Base-by-base conservation (phyloP, 805 yeast genomes). In the Schizosaccharomyces japonicus region DNA sequence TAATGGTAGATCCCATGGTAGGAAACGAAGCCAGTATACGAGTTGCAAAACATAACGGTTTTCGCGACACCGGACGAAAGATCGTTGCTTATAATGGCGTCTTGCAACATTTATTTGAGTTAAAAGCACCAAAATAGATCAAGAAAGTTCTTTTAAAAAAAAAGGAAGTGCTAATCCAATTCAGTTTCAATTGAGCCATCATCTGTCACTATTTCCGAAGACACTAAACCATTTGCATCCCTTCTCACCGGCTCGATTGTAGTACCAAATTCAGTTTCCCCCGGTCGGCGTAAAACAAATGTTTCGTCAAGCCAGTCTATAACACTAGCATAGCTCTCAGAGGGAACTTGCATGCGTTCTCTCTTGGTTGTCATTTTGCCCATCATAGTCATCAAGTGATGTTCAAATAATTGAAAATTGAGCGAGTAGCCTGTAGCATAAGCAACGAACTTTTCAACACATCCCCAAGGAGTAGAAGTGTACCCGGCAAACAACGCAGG, bases 371-470 rank as follows among this genome's bases (percentile, higher is more conserved):
- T 49, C 47, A 52, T 63, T 5, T 49, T 47, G 15, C 33, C 80
- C 52, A 84, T 61, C 96, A 90, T 87, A 59, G 90, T 80, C 8
- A 80, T 72, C 48, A 90, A 59, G 61, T 87, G 96, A 57, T 87
- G 95, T 59, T 83, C 94, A 3, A 76, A 68, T 33, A 87, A 66
- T 57, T 85, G 73, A 58, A 73, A 87, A 1, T 93, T 95, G 49
- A 84, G 64, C 0, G 95, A 95, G 57, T 77, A 83, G 19, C 76
- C 73, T 13, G 82, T 70, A 6, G 80, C 72, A 53, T 76, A 73
- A 55, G 81, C 77, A 80, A 84, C 74, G 58, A 87, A 80, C 50
- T 67, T 66, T 59, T 90, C 98, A 4, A 90, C 64, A 5, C 93
- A 87, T 5, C 77, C 73, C 95, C 96, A 90, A 2, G 96, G 95